Base-by-base conservation (phyloP, 2,329 filamentous ascomycete species). In the Colletotrichum horii region DNA sequence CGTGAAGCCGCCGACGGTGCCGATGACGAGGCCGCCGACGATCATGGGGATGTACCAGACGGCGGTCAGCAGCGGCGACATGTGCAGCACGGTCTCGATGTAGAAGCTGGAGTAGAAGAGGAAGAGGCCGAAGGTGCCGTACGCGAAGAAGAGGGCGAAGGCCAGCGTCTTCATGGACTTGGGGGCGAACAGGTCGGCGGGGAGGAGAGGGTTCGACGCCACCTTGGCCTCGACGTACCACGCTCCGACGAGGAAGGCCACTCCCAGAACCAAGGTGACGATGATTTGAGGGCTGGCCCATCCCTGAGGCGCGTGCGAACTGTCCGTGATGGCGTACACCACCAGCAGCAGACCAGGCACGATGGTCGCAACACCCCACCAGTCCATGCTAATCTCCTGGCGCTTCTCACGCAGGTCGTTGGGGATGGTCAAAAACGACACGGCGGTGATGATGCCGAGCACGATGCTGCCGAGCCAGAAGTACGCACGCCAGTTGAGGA, bases 31-130 rank as follows among this genome's bases (percentile, higher is more conserved):
- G 4, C 94, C 94, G 4, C 94, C 94, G 0, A 92, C 84, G 1
- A 90, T 92, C 83, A 95, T 89, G 2, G 94, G 94, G 0, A 88
- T 87, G 79, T 91, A 94, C 92, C 93, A 95, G 1, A 91, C 91
- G 1, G 93, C 93, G 0, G 93, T 90, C 70, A 91, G 88, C 16
- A 95, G 83, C 0, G 93, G 91, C 0, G 85, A 85, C n/a, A 87
- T 89, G 48, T 88, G 84, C 83, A 95, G 88, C 61, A 93, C 88
- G 3, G 89, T 87, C 71, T 91, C 87, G 81, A 94, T 91, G 81
- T 94, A 94, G 79, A 93, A 88, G 34, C 89, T 93, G 7, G 89
- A 89, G 78, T 94, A 94, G 58, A 93, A 88, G 6, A 94, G 82
- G 76, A 90, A 93, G n/a, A 92, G 86, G 0, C 91, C 91, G 9